Base-by-base conservation (phyloP, 2,329 filamentous ascomycete genomes). In the Blastomyces parvus region DNA sequence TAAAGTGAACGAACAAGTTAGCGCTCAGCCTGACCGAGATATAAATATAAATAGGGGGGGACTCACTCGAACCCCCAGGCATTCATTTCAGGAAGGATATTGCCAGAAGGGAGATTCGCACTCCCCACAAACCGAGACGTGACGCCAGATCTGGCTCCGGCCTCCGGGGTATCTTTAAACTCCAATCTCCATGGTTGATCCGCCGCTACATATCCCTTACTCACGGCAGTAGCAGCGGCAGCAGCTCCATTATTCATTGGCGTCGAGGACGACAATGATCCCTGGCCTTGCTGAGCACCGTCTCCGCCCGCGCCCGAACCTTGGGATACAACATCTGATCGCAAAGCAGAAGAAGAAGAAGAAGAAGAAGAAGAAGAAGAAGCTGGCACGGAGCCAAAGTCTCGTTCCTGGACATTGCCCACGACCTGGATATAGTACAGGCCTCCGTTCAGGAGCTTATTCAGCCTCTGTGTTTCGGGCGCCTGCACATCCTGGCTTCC, bases 381-480 rank as follows among this genome's bases (percentile, higher is more conserved):
- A 17, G 66, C 55, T 36, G 68, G 50, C 11, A 62, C 64, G 27
- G 67, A 64, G 57, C 71, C 70, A 69, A 77, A 77, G 64, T 76
- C 74, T 57, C 70, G 68, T 64, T 79, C 74, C 61, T 67, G 67
- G 5, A 80, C 68, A 44, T 77, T 74, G 5, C 78, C 79, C 44
- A 84, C 78, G 8, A 83, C 76, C 64, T 83, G 78, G 30, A 81
- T 77, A 71, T 82, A 83, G 73, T 81, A 84, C 67, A 84, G 76
- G 64, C 81, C 78, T 48, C 79, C 81, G 66, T 77, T 77, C 53
- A 80, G 72, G 75, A 80, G 77, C 65, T 76, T 78, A 67, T 78
- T 79, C 46, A 80, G 66, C 44, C 74, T 74, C 68, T 80, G 78
- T 57, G 79, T 66, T 50, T 81, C 78, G 58, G 71, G 69, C 50